These are phyloP conservation scores for Cochlearia excelsa DNA, from an alignment of 345 rosid genomes.

Conservation along the genomic window DNA sequence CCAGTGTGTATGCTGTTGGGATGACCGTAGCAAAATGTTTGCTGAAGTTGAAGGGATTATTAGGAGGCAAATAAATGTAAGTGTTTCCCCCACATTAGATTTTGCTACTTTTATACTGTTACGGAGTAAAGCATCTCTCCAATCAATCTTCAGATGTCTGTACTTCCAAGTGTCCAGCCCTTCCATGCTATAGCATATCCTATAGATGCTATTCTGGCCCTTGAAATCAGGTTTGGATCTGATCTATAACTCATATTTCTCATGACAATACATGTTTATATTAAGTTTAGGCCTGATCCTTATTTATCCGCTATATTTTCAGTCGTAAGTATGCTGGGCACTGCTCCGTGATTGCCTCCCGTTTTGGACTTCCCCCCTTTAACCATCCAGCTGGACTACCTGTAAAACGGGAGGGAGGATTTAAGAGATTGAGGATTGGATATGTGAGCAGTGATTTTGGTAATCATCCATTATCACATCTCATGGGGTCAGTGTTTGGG, in stretches of 20 bases:
- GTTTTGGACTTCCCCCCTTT: slow-evolving; percentile 74
- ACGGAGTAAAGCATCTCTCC: slow-evolving; percentile 18
- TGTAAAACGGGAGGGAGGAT: slow-evolving; percentile 58
- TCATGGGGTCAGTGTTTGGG: slow-evolving; percentile 99
- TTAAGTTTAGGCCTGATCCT: slow-evolving; percentile 4
- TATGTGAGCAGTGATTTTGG: slow-evolving; percentile 98
- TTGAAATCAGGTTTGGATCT: slow-evolving; percentile 75
- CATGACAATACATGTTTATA: slow-evolving; percentile 3
- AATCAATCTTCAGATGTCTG: slow-evolving; percentile 59
- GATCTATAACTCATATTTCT: slow-evolving; percentile 2
- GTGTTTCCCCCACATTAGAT: neutral
- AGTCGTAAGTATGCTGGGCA: slow-evolving; percentile 96
- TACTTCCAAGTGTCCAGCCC: slow-evolving; percentile 96
- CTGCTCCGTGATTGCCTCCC: slow-evolving; percentile 83
- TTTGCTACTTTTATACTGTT: slow-evolving; percentile 6
- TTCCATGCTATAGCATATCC: slow-evolving; percentile 99
- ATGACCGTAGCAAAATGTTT: slow-evolving; percentile 79
- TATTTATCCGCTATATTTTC: slow-evolving; percentile 26
- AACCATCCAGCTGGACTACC: slow-evolving; percentile 64
- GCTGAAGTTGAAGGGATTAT: slow-evolving; percentile 86
- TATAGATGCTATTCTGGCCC: slow-evolving; percentile 88
- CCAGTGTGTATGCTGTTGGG: slow-evolving; percentile 94
- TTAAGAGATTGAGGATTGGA: slow-evolving; percentile 77
- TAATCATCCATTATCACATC: slow-evolving; percentile 96
- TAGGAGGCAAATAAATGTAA: slow-evolving; percentile 79